Conservation (phyloP, 2,329 filamentous ascomycete genomes). For the Cladobotryum protrusum region DNA sequence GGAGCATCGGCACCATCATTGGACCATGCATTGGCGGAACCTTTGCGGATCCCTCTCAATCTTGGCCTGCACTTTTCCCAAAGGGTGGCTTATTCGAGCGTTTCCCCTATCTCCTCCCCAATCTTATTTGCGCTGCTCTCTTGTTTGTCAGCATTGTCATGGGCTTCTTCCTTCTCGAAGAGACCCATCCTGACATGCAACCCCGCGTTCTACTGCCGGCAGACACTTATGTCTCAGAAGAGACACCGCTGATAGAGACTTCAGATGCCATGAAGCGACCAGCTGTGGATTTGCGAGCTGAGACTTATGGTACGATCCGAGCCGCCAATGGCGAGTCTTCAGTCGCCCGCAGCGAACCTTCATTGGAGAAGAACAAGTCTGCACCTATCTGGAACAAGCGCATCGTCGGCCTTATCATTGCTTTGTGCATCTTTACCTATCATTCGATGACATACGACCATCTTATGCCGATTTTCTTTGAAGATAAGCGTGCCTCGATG, state of each 20-base stretch:
- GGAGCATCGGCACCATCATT: slow-evolving; percentile 83
- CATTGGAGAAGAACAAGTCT: slow-evolving; percentile 28
- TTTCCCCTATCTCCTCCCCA: slow-evolving; percentile 85
- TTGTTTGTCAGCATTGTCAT: slow-evolving; percentile 72
- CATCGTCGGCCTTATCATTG: slow-evolving; percentile 70
- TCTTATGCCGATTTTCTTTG: slow-evolving; percentile 85
- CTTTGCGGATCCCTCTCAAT: slow-evolving; percentile 70
- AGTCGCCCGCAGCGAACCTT: slow-evolving; percentile 24
- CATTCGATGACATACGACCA: slow-evolving; percentile 95
- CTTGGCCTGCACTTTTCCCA: slow-evolving; percentile 67
- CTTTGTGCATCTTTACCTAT: slow-evolving; percentile 85
- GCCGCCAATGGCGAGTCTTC: slow-evolving; percentile 42
- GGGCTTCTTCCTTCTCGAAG: slow-evolving; percentile 75
- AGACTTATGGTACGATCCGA: slow-evolving; percentile 71
- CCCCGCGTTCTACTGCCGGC: slow-evolving; percentile 42
- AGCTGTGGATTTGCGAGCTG: slow-evolving; percentile 66
- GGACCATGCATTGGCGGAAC: slow-evolving; percentile 83
- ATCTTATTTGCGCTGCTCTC: slow-evolving; percentile 72
- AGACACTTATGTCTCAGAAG: slow-evolving; percentile 50
- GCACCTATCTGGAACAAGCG: slow-evolving; percentile 48
- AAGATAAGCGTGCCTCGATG: slow-evolving; percentile 57
- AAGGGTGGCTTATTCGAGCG: slow-evolving; percentile 61
- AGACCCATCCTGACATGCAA: slow-evolving; percentile 83
- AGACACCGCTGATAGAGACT: slow-evolving; percentile 70
- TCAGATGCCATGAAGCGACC: slow-evolving; percentile 69